Conservation (phyloP, 1,284 basidiomycete species). For the Gomphus bonarii region DNA sequence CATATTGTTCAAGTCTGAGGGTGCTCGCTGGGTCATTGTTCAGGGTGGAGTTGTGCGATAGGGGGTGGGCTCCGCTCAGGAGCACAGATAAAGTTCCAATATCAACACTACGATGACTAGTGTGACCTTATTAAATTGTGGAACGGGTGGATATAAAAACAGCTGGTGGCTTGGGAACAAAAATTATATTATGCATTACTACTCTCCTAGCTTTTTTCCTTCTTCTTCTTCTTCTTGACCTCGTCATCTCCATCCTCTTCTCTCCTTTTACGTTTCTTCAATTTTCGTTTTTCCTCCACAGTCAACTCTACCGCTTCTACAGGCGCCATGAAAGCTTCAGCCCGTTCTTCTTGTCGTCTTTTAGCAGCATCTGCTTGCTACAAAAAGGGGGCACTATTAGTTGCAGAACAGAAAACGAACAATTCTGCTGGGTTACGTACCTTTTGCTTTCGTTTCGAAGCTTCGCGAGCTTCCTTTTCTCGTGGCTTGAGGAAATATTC, state of each 20-base stretch:
- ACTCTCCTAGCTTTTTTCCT: background rate
- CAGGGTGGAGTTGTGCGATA: too few species aligned
- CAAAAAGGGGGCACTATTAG: conserved; percentile 7
- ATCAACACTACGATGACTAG: too few species aligned
- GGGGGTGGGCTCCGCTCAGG: too few species aligned
- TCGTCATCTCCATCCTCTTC: conserved; percentile 11
- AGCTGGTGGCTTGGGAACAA: background rate
- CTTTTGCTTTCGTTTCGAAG: conserved; percentile 59
- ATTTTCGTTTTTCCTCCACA: conserved; percentile 67
- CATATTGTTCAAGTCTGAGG: too few species aligned
- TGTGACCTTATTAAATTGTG: background rate
- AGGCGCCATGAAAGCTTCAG: conserved; percentile 79
- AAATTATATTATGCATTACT: background rate
- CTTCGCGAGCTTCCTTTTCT: conserved; percentile 64
- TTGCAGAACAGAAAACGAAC: background rate
- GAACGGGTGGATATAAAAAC: background rate
- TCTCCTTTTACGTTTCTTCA: conserved; percentile 34
- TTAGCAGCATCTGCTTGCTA: conserved; percentile 70
- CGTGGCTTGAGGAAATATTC: conserved; percentile 94
- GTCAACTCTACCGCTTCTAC: conserved; percentile 59
- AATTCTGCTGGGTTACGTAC: conserved; percentile 24
- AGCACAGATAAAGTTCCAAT: too few species aligned
- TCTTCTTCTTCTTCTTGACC: conserved; percentile 11
- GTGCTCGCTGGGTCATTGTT: too few species aligned
- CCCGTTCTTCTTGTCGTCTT: conserved; percentile 64